phyloP scores from a whole-genome alignment of 768 basidiomycete genomes.

The Pleurotus citrinopileatus region DNA sequence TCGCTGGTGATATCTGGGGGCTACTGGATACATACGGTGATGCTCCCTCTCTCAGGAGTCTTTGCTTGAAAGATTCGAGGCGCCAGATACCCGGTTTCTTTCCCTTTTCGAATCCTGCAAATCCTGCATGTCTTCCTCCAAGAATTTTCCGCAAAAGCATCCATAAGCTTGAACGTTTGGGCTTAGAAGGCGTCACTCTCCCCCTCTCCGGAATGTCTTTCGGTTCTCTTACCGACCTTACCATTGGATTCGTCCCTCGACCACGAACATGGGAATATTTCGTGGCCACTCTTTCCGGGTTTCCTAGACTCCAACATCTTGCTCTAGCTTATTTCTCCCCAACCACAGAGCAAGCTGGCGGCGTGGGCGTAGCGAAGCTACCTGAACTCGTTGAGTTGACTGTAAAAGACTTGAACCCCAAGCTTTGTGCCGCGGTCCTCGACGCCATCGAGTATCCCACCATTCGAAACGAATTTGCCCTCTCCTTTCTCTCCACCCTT shows the following conservation, averaged over 20 bases:
- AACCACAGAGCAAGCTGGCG: no score
- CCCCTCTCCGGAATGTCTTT: neutral
- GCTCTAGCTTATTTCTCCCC: neutral
- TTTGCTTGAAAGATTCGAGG: neutral
- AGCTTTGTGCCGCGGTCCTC: neutral
- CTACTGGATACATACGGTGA: neutral
- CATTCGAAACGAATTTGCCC: no score
- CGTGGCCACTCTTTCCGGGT: neutral
- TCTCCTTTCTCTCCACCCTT: no score
- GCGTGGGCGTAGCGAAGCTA: neutral
- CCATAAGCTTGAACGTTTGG: neutral
- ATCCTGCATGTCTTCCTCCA: neutral
- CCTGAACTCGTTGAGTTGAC: neutral
- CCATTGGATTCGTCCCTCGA: neutral
- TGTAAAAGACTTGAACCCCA: neutral
- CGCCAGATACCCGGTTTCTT: neutral
- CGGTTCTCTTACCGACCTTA: neutral
- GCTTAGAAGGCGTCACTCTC: neutral
- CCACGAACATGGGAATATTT: neutral
- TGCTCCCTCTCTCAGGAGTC: neutral
- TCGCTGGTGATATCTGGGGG: neutral
- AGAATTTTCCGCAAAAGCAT: neutral
- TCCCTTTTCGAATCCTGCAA: neutral
- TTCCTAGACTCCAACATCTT: neutral
- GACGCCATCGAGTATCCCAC: neutral